These are phyloP conservation scores for Penicillium samsonianum DNA, from an alignment of 495 filamentous ascomycete species.

Conservation along the genomic window DNA sequence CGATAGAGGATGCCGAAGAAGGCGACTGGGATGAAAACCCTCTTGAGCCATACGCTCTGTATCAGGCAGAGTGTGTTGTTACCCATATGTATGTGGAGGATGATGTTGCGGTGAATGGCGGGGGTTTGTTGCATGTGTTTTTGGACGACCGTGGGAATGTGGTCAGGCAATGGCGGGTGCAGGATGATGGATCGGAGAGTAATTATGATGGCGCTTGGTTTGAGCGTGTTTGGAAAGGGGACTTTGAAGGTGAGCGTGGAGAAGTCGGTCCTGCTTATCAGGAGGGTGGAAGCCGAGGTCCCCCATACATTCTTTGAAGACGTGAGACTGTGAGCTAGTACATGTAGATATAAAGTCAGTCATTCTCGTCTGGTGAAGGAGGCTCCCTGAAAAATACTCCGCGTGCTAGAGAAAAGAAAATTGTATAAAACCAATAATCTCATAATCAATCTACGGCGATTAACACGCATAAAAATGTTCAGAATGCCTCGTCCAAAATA, in stretches of 20 bases:
- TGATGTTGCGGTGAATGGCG: constrained; percentile 10
- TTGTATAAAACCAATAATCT: too few relatives aligned
- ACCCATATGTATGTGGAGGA: constrained; percentile 10
- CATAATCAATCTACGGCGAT: too few relatives aligned
- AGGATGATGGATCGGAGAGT: constrained; percentile 10
- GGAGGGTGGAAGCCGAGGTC: constrained; percentile 4
- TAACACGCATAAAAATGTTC: too few relatives aligned
- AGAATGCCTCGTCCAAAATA: too few relatives aligned
- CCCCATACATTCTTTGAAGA: background rate
- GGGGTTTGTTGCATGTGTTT: constrained; percentile 16
- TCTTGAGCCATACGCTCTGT: background rate
- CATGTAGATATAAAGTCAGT: too few relatives aligned
- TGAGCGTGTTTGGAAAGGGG: constrained; percentile 13
- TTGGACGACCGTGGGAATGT: constrained; percentile 23
- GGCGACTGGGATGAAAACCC: constrained; percentile 24
- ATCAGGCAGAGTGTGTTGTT: constrained; percentile 28
- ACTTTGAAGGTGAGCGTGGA: constrained; percentile 5
- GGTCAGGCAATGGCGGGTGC: constrained; percentile 17
- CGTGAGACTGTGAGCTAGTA: too few relatives aligned
- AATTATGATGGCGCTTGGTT: constrained; percentile 13
- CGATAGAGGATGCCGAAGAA: constrained; percentile 32
- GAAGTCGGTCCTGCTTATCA: constrained; percentile 15
- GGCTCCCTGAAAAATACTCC: too few relatives aligned
- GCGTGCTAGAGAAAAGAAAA: too few relatives aligned
- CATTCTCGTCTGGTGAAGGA: too few relatives aligned